Conservation (phyloP, 208 protist species). For the Tritrichomonas foetus region DNA sequence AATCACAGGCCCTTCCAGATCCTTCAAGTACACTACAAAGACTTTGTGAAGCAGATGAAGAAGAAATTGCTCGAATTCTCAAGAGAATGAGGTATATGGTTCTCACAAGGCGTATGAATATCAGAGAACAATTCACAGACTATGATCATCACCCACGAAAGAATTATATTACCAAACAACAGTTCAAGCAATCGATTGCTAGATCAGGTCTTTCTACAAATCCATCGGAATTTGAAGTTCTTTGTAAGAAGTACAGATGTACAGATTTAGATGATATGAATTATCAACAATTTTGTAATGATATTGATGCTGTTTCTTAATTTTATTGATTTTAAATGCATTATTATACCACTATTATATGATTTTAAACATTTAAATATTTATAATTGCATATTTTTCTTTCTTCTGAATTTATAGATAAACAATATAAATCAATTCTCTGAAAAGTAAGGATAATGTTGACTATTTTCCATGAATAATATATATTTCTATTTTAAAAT, state of each 20-base stretch:
- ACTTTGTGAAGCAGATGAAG: background rate
- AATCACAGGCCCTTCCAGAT: background rate
- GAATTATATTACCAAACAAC: constrained; percentile 23
- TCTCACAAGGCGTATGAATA: background rate
- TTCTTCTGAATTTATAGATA: too few relatives aligned
- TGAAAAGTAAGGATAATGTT: too few relatives aligned
- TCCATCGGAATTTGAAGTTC: background rate
- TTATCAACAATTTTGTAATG: constrained; percentile 6
- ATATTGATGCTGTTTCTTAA: background rate
- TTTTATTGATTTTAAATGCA: background rate
- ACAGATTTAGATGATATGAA: constrained; percentile 29
- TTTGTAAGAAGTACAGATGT: background rate
- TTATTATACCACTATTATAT: background rate
- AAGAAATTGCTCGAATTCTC: background rate
- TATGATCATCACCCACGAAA: background rate
- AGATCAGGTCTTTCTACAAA: background rate
- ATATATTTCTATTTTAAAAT: too few relatives aligned
- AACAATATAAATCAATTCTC: too few relatives aligned
- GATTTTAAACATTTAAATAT: too few relatives aligned
- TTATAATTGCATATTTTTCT: too few relatives aligned
- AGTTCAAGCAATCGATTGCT: background rate
- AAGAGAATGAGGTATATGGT: constrained; percentile 14
- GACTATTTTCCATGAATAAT: too few relatives aligned
- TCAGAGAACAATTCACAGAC: constrained; percentile 5
- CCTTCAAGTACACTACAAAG: constrained; percentile 6